Base-by-base conservation (phyloP, 73 alveolate species). In the Paramecium caudatum region DNA sequence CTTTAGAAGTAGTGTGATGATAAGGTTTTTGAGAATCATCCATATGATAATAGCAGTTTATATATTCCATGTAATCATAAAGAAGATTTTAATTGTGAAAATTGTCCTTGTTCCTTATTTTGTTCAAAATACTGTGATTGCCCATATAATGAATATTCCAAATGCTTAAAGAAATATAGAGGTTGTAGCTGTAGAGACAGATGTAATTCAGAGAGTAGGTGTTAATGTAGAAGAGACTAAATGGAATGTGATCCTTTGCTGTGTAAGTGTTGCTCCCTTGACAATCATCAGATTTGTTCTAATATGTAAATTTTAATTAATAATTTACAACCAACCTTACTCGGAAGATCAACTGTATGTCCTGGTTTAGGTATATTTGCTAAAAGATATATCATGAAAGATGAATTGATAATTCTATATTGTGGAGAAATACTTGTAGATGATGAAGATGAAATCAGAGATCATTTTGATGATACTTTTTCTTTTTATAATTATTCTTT, bases 161-260 rank as follows among this genome's bases (percentile, higher is more conserved):
- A n/a, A n/a, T 55, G 80, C n/a, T 5, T 17, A 23, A 55, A 55
- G 30, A 55, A 55, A 27, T 23, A 27, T 1, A 3, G 30, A 55
- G 80, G 80, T 27, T 55, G 80, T 55, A 5, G 46, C 13, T 55
- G 80, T 2, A 55, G 30, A 23, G 80, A 55, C 13, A 55, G 80
- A 55, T 55, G 80, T 23, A 27, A 37, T 23, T 10, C 30, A 19
- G 80, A 55, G 8, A 55, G 80, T 55, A 55, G 30, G 37, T 68
- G 84, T 32, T 68, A 34, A 25, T 68, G 84, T 68, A 34, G 50
- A 34, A 68, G 25, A 1, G 50, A 37, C 25, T 32, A 68, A 32
- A 43, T 32, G 16, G 84, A 68, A 68, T 68, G 84, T 68, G 84
- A 68, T 68, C 84, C 84, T 68, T 37, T 68, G 13, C 1, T 68